phyloP scores from a whole-genome alignment of 169 alveolate genomes.

The Plasmodium knowlesi region DNA sequence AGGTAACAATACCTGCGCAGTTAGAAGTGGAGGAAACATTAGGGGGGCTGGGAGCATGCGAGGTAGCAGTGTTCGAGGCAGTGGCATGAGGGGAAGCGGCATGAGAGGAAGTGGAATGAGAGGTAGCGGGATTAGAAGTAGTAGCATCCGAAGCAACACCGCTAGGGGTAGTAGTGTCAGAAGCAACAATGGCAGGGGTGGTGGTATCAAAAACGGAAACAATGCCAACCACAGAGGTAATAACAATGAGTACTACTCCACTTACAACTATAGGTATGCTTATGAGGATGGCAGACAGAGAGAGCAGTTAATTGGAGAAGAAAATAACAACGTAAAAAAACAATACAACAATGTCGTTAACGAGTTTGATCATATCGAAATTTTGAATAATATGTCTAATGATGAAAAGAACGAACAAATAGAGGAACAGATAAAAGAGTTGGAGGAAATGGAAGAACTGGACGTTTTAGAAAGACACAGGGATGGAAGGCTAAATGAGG shows the following conservation, averaged over 20 bases:
- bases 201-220: neutral
- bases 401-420: conserved; percentile 5
- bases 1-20: neutral
- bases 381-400: neutral
- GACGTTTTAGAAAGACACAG: conserved; percentile 10
- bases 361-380: conserved; percentile 17
- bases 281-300: neutral
- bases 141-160: neutral
- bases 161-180: neutral
- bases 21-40: neutral
- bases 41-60: neutral
- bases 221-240: neutral
- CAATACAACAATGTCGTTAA: neutral
- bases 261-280: neutral
- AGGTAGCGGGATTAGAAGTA: neutral
- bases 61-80: neutral
- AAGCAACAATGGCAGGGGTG: neutral
- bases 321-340: neutral
- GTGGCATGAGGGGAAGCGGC: neutral
- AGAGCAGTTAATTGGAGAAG: conserved; percentile 8
- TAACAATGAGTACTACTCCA: neutral
- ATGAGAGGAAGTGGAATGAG: neutral
- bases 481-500: neutral
- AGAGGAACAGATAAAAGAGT: conserved; percentile 31
- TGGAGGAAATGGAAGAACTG: conserved; percentile 5